Conservation (phyloP, 371 early-diverging fungal species). For the Rhizopus sp. region DNA sequence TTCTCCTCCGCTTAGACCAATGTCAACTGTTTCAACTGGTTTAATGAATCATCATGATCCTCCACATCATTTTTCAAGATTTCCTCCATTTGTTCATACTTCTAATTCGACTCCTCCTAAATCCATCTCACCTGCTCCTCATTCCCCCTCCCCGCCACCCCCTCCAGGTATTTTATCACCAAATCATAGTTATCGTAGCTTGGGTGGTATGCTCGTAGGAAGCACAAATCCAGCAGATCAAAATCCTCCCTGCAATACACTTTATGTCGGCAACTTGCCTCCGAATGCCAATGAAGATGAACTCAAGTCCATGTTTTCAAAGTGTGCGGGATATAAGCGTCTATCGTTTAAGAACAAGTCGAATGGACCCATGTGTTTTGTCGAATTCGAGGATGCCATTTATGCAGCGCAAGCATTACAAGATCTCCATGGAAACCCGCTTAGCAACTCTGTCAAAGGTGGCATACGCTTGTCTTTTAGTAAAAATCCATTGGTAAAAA, state of each 20-base stretch:
- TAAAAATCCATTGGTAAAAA: constrained; percentile 80
- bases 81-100: constrained; percentile 17
- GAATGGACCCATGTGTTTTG: constrained; percentile 89
- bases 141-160: constrained; percentile 30
- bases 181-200: constrained; percentile 21
- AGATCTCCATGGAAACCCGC: constrained; percentile 75
- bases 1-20: constrained; percentile 12
- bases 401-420: constrained; percentile 85
- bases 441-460: constrained; percentile 82
- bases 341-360: constrained; percentile 79
- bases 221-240: constrained; percentile 74
- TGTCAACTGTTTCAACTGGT: constrained; percentile 20
- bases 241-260: constrained; percentile 93
- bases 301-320: constrained; percentile 71
- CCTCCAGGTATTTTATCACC: constrained; percentile 31
- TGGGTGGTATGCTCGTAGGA: constrained; percentile 25
- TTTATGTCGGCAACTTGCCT: constrained; percentile 90
- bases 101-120: constrained; percentile 35
- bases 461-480: constrained; percentile 90
- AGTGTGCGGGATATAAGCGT: constrained; percentile 79
- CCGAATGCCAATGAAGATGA: constrained; percentile 80
- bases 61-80: constrained; percentile 13
- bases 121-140: constrained; percentile 25
- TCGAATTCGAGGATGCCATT: constrained; percentile 85
- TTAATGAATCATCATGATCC: constrained; percentile 20